Evolutionary conservation across 2,329 filamentous ascomycete species (phyloP), one percentile per base, ranked within the genome.

Genomic region (Allantophomopsis cytisporea): DNA sequence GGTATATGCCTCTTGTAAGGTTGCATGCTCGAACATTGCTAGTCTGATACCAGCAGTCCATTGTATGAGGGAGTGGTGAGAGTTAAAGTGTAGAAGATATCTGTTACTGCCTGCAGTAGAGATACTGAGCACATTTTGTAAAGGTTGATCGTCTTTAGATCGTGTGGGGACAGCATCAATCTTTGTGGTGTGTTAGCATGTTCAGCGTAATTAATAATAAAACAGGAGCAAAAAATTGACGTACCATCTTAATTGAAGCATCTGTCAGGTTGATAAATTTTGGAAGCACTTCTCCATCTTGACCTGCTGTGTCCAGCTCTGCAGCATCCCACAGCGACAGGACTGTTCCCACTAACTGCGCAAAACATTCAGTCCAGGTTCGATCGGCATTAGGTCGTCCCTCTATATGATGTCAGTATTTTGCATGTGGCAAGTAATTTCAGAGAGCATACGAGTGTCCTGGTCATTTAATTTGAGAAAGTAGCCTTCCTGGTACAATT

Each of bases 261-360:
- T 98, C 91, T 6, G 91, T 94, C 43, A 98, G 64, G 55, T 98
- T 98, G 59, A 98, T 88, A 57, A 95, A 98, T 38, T 84, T 91
- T 23, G 87, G 86, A 33, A 89, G 66, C 36, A 94, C 83, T 54
- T 94, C 84, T 47, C 80, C 83, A 52, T 91, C 77, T 50, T 86
- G 80, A 30, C 84, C 86, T 11, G 85, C 88, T 31, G 77, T 78
- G 62, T 98, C 91, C 42, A 96, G 70, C 57, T 91, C 87, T 47
- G 83, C 79, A 17, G 89, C 88, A 61, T 98, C 89, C 91, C 91
- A 98, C 37, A 96, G 65, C 6, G 91, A 95, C 41, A 98, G 65
- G 13, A 96, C 85, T 2, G 91, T 96, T 47, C 91, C 91, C 14
- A 95, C 86, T 13, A 98, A 76, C 58, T 96, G 91, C 34, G 89